A percentile compares a stretch with the other conserved stretches of the same genome.
Conservation (phyloP, 768 basidiomycete genomes). For the Suillus cothurnatus region DNA sequence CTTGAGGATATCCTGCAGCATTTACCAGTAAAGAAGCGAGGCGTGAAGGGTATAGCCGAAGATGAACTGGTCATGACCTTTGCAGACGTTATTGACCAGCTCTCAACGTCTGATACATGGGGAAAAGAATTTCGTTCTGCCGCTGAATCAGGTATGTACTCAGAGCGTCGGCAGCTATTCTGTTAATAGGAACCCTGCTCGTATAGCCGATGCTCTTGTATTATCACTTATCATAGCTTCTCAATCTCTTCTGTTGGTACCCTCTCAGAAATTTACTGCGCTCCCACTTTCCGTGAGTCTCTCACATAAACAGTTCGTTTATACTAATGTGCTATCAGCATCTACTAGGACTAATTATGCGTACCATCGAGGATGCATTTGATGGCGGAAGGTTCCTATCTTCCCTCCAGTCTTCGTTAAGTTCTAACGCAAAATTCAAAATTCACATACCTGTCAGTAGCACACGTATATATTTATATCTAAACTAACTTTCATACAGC, state of each 20-base stretch:
- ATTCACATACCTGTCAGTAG: conserved; percentile 21
- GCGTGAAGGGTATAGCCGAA: conserved; percentile 51
- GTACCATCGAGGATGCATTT: conserved; percentile 58
- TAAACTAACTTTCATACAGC: conserved; percentile 23
- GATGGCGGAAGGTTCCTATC: conserved; percentile 57
- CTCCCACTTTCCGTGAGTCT: conserved; percentile 56
- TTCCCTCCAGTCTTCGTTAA: conserved; percentile 38
- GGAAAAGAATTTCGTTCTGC: conserved; percentile 68
- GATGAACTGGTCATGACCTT: conserved; percentile 69
- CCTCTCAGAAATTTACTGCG: conserved; percentile 55
- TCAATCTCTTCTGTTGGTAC: conserved; percentile 59
- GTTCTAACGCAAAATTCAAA: conserved; percentile 22
- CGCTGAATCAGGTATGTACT: conserved; percentile 41
- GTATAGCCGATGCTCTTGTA: conserved; percentile 45
- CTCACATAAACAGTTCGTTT: conserved; percentile 21
- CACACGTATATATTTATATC: not conserved
- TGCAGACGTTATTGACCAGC: conserved; percentile 73
- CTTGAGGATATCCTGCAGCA: conserved; percentile 51
- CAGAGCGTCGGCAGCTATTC: not conserved
- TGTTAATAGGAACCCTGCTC: conserved; percentile 5
- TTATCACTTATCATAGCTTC: conserved; percentile 56
- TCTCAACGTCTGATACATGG: conserved; percentile 52
- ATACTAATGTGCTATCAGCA: conserved; percentile 14
- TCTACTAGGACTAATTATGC: conserved; percentile 39
- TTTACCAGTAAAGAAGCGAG: conserved; percentile 31